Evolutionary conservation across 495 filamentous ascomycete species (phyloP), one percentile per base, ranked within the genome.

Genomic region (Penicillium waksmanii): DNA sequence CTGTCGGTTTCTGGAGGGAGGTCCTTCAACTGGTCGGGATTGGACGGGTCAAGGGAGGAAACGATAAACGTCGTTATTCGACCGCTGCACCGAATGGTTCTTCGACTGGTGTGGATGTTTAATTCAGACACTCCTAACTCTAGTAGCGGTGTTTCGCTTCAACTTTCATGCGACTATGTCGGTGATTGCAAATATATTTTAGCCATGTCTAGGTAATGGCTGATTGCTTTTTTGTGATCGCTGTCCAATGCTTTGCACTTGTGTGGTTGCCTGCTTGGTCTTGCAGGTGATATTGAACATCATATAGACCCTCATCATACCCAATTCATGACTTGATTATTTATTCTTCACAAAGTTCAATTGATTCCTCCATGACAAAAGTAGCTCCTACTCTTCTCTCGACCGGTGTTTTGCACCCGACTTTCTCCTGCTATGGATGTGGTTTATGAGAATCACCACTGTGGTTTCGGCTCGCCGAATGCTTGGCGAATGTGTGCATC

Each of bases 1-100:
- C 67, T 12, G 57, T 67, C 35, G 65, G 67, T 1, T 70, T 70
- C 56, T 70, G 67, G 67, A 60, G 67, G 33, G 67, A 70, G 36
- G 33, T 68, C 1, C 53, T 58, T 4, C 67, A 70, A 34, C 50
- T 70, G 55, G 31, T 70, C 7, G 67, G 67, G 2, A 34, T 60
- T 36, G 7, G 53, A 4, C 58, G 65, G 1, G 46, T 62, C 9
- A 62, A 67, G 44, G 65, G 65, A 17, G 65, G 65, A 0, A 67
- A 67, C 50, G 65, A 67, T 31, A 60, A 67, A 17, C 55, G 65
- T 9, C 51, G 61, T 13, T 40, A 59, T 9, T 59, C 56, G 1
- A 21, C 25, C 23, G 33, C 34, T 43, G 33, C 19, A n/a, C 57
- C 51, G 7, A 44, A 19, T 44, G 42, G n/a, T 17, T 3, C 4